Conservation (phyloP, 2,329 filamentous ascomycete genomes). For the Aureobasidium namibiae region DNA sequence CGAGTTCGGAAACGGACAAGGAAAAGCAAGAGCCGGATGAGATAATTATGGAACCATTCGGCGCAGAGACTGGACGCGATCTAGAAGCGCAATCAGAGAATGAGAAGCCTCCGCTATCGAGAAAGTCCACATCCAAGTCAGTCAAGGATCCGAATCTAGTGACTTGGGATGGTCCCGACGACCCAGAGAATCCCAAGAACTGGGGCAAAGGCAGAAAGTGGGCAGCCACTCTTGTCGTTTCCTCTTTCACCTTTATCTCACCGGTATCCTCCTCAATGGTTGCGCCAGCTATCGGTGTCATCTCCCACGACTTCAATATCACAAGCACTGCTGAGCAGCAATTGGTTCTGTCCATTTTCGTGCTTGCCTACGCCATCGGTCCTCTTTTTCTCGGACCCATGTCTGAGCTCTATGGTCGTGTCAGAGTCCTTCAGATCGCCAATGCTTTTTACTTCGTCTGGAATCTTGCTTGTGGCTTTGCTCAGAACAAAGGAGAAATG, state of each 20-base stretch:
- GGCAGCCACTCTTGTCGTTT: slow-evolving; percentile 36
- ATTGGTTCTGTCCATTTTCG: slow-evolving; percentile 29
- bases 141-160: slow-evolving; percentile 29
- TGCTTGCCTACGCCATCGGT: slow-evolving; percentile 31
- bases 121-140: slow-evolving; percentile 18
- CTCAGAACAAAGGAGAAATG: slow-evolving; percentile 24
- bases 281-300: slow-evolving; percentile 26
- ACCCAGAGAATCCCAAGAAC: slow-evolving; percentile 41
- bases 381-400: slow-evolving; percentile 30
- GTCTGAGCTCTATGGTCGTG: slow-evolving; percentile 29
- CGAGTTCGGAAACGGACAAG: slow-evolving; percentile 12
- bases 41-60: slow-evolving; percentile 6
- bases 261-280: slow-evolving; percentile 33
- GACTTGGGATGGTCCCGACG: slow-evolving; percentile 38
- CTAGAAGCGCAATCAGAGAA: slow-evolving; percentile 1
- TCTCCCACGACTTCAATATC: slow-evolving; percentile 23
- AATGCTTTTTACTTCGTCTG: slow-evolving; percentile 31
- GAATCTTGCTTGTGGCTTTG: slow-evolving; percentile 30
- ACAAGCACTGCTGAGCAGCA: slow-evolving; percentile 19
- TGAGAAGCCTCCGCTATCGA: slow-evolving; percentile 13
- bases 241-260: slow-evolving; percentile 32
- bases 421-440: slow-evolving; percentile 27
- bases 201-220: slow-evolving; percentile 37
- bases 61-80: not conserved
- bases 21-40: slow-evolving; percentile 15